Conservation (phyloP, 2,329 filamentous ascomycete genomes). For the Thielaviopsis ethacetica region DNA sequence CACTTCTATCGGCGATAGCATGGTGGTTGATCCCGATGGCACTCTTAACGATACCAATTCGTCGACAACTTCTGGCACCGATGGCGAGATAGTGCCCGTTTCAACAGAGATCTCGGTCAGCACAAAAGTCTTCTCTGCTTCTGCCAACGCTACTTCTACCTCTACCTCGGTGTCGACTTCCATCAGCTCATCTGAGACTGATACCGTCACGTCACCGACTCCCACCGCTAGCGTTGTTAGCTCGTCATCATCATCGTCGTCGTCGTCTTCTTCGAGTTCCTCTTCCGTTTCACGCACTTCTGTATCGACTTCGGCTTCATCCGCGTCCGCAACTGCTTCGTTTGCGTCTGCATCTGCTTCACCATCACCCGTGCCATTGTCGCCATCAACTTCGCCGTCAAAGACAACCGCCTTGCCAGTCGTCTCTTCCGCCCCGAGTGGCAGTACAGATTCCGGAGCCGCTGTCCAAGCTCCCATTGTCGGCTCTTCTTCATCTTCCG, state of each 20-base stretch:
- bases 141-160: background rate
- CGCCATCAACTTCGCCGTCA: background rate
- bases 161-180: background rate
- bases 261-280: background rate
- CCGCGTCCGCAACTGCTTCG: background rate
- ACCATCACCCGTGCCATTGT: background rate
- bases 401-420: background rate
- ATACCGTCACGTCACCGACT: background rate
- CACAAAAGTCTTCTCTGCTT: background rate
- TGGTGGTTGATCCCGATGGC: background rate
- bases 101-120: background rate
- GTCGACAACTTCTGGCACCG: background rate
- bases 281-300: background rate
- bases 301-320: background rate
- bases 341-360: background rate
- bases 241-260: background rate
- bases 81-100: background rate
- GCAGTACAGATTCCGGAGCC: background rate
- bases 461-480: background rate
- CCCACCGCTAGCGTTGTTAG: background rate
- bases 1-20: background rate
- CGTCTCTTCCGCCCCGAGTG: background rate
- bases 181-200: background rate
- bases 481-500: too few species aligned
- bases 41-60: background rate